A percentile compares a stretch with the other conserved stretches of the same genome.
Evolutionary conservation across 202 grass and related monocot genomes (phyloP).

Genomic region (Miscanthus sacchariflorus): DNA sequence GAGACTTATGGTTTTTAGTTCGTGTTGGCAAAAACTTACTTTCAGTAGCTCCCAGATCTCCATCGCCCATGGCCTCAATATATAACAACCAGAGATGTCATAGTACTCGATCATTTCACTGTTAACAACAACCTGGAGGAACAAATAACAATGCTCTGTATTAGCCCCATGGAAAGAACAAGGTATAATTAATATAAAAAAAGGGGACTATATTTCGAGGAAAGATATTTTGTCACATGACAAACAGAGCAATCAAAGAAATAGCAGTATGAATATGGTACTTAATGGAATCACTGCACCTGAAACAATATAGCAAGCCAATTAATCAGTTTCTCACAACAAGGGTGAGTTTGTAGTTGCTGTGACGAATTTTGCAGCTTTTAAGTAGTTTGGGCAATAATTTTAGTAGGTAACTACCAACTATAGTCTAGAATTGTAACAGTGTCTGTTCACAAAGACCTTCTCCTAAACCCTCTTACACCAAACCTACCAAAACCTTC

Average conservation of each 20-base stretch:
- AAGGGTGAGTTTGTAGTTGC: neutral
- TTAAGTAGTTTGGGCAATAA: neutral
- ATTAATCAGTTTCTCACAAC: neutral
- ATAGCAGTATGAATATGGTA: neutral
- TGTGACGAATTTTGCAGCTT: neutral
- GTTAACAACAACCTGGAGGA: conserved; percentile 78
- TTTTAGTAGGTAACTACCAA: neutral
- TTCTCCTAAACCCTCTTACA: neutral
- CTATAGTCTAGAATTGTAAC: neutral
- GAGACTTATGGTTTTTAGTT: neutral
- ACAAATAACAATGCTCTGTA: conserved; percentile 19
- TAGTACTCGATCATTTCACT: conserved; percentile 99
- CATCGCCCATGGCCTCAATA: conserved; percentile 91
- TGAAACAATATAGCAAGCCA: neutral
- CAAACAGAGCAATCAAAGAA: neutral
- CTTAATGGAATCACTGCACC: neutral
- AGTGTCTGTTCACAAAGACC: neutral
- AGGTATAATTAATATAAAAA: neutral
- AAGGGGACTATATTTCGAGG: neutral
- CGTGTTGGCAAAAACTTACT: conserved; percentile 50
- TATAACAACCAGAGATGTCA: conserved; percentile 97
- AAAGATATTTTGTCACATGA: neutral
- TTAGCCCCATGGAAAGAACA: neutral
- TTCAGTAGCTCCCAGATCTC: conserved; percentile 88
- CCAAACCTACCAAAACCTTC: neutral